phyloP scores from a whole-genome alignment of 139 green algal genomes.

The Coccomyxa sp. region DNA sequence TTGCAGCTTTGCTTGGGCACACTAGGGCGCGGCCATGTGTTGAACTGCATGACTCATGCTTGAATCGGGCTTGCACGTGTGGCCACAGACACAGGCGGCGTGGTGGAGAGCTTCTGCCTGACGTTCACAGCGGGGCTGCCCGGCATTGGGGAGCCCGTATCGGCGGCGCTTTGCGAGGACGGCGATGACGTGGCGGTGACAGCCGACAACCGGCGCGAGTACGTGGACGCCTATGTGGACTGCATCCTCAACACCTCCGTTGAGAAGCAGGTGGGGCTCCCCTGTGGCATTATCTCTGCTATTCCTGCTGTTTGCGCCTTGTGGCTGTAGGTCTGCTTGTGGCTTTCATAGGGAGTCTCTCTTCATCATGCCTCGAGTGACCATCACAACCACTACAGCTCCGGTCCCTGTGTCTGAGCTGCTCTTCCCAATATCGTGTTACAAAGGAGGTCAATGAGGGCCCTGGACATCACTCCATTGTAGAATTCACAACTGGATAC shows the following conservation, averaged over 20 bases:
- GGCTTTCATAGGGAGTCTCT: not conserved
- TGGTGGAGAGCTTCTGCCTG: constrained; percentile 84
- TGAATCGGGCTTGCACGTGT: not conserved
- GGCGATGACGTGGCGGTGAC: constrained; percentile 73
- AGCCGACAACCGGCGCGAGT: constrained; percentile 82
- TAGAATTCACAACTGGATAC: not conserved
- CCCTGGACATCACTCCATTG: no score
- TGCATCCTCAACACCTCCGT: constrained; percentile 69
- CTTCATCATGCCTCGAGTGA: not conserved
- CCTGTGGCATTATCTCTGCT: no score
- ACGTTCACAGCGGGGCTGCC: constrained; percentile 73
- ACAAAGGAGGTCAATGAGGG: not conserved
- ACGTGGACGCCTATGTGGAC: constrained; percentile 75
- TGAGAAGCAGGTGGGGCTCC: constrained; percentile 25
- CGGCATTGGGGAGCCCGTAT: constrained; percentile 52
- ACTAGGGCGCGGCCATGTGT: no score
- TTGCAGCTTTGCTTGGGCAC: no score
- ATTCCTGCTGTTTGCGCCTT: no score
- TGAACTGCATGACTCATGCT: no score
- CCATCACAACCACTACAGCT: not conserved
- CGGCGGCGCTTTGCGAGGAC: constrained; percentile 46
- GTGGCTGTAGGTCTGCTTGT: not conserved
- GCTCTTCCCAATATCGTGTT: not conserved
- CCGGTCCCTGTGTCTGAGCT: no score
- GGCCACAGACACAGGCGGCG: not conserved